Conservation (phyloP, 2,329 filamentous ascomycete genomes). For the Colletotrichum sp. region DNA sequence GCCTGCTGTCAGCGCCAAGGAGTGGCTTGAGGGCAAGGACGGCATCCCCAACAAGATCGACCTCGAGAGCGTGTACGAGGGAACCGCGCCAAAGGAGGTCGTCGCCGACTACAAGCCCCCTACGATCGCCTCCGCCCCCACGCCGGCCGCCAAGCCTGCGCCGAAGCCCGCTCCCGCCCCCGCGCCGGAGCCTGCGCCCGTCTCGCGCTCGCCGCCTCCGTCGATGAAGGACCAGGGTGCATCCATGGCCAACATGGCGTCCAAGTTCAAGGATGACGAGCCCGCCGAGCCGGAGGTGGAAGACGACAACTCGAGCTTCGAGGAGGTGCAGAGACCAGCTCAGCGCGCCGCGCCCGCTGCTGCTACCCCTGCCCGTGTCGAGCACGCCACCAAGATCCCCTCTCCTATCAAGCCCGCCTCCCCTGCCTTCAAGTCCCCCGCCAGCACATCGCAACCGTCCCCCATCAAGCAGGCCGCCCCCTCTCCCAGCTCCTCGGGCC, state of each 20-base stretch:
- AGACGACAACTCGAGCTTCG: constrained; percentile 81
- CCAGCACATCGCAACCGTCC: constrained; percentile 8
- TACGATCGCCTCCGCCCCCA: constrained; percentile 47
- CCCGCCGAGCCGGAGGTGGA: constrained; percentile 63
- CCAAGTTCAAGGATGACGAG: constrained; percentile 81
- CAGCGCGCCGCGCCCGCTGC: constrained; percentile 56
- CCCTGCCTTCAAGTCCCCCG: constrained; percentile 26
- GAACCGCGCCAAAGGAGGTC: constrained; percentile 79
- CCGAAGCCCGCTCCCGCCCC: constrained; percentile 57
- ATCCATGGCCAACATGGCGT: constrained; percentile 84
- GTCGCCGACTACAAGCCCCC: constrained; percentile 69
- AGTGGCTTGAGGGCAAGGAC: constrained; percentile 89
- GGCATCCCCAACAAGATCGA: constrained; percentile 90
- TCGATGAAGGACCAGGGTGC: constrained; percentile 84
- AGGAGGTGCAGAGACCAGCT: constrained; percentile 79
- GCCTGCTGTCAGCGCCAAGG: constrained; percentile 77
- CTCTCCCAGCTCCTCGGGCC: constrained; percentile 30
- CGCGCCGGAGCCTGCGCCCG: constrained; percentile 50
- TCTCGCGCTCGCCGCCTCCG: constrained; percentile 56
- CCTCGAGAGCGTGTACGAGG: constrained; percentile 89
- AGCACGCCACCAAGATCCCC: constrained; percentile 45
- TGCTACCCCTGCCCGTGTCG: constrained; percentile 35
- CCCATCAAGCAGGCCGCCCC: constrained; percentile 25
- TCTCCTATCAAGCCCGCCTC: constrained; percentile 47
- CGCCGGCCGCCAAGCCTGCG: constrained; percentile 49